Conservation (phyloP, 2,329 filamentous ascomycete species). For the Podosphaera xanthii region DNA sequence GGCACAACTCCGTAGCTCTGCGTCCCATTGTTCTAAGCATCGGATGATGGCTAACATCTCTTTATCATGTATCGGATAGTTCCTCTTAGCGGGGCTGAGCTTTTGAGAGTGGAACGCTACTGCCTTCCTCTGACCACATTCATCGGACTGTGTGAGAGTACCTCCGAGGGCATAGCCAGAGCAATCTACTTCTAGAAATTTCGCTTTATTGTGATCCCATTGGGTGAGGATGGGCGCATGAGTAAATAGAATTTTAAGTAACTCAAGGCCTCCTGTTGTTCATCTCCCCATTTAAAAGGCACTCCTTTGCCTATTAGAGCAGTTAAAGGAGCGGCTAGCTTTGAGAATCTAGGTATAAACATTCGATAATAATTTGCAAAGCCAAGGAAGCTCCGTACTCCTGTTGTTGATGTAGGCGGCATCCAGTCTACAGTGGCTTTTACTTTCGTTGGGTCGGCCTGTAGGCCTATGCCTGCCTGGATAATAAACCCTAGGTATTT, state of each 20-base stretch:
- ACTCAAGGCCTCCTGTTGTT: neutral
- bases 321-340: neutral
- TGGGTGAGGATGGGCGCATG: neutral
- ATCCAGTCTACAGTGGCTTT: neutral
- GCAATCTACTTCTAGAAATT: neutral
- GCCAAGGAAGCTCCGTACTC: neutral
- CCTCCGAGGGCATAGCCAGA: neutral
- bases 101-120: neutral
- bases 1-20: neutral
- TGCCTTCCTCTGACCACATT: no score
- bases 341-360: neutral
- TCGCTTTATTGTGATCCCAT: neutral
- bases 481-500: slow-evolving; percentile 1
- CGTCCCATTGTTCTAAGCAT: neutral
- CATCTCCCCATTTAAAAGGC: neutral
- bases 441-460: neutral
- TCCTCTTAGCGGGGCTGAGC: neutral
- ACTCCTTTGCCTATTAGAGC: neutral
- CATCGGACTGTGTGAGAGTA: neutral
- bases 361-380: neutral
- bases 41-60: neutral
- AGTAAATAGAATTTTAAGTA: neutral
- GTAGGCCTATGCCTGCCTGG: neutral
- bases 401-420: neutral
- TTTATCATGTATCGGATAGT: neutral